Base-by-base conservation (phyloP, 495 filamentous ascomycete genomes). In the Saxophila tyrrhenica region DNA sequence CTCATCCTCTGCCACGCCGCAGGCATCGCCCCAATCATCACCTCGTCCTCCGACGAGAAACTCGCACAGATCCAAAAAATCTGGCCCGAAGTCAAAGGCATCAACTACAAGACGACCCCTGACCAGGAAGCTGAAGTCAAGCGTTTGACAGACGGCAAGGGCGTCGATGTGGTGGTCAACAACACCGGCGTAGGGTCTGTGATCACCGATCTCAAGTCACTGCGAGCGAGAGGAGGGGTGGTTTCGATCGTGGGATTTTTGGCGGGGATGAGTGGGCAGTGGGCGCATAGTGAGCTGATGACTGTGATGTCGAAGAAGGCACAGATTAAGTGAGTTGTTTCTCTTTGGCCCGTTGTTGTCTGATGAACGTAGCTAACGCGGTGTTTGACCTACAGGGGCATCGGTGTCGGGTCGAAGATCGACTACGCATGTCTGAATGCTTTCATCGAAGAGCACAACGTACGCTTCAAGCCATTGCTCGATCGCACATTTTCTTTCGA, bases 1-100 rank as follows among this genome's bases (percentile, higher is more conserved):
- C 22, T 65, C 21, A 25, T 59, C 15, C 39, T 65, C 17, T 63
- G 63, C 19, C 48, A 66, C n/a, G 65, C 61, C 0, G 57, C 41
- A 2, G 64, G 65, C 16, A 24, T 66, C n/a, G 56, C 25, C 10
- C 58, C 62, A 1, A 70, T 72, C 44, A 70, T 72, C 52, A 72
- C 66, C 0, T 72, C 70, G 0, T 71, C 67, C 0, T 68, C 66
- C 1, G 67, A 72, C 22, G 42, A 48, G 23, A 65, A 69, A 29
- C 50, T 67, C 0, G 58, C 53, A 13, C 16, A 41, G 3, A 56
- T 66, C 48, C 52, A 50, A 22, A 62, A 65, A 35, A 62, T 70
- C 2, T 54, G 55, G 5, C 46, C 45, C 38, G 0, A 17, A 50
- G 17, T 60, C 16, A 43, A 24, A 16, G 53, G 48, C 8, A 58